A percentile compares a stretch with the other conserved stretches of the same genome.
Evolutionary conservation across 805 yeast species (phyloP).

Genomic region (Ogataea paraovalis): DNA sequence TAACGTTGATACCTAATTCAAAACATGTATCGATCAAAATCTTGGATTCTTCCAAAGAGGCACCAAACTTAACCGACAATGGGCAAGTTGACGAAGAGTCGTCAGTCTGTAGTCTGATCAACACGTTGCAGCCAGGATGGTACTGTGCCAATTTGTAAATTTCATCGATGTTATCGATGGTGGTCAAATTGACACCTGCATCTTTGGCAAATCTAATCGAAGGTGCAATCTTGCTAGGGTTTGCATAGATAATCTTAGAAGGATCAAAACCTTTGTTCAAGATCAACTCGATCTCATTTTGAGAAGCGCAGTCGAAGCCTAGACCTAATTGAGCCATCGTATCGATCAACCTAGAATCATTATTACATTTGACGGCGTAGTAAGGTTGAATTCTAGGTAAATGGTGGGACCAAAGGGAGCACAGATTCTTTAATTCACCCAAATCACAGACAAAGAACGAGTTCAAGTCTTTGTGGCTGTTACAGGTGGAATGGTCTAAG

Average conservation of each 20-base stretch:
- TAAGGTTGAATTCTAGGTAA: constrained; percentile 81
- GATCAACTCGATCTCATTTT: constrained; percentile 70
- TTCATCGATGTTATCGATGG: constrained; percentile 88
- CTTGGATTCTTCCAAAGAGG: constrained; percentile 52
- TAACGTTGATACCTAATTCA: constrained; percentile 56
- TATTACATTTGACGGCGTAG: constrained; percentile 95
- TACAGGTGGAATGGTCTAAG: constrained; percentile 7
- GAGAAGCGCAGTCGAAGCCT: constrained; percentile 92
- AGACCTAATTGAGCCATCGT: constrained; percentile 59
- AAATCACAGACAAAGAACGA: constrained; percentile 87
- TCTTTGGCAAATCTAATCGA: constrained; percentile 69
- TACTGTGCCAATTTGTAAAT: constrained; percentile 62
- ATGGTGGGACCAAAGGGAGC: constrained; percentile 54
- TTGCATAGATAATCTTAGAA: constrained; percentile 76
- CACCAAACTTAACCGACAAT: constrained; percentile 86
- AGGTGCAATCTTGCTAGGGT: constrained; percentile 89
- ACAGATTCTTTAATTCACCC: constrained; percentile 62
- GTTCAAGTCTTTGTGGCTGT: constrained; percentile 67
- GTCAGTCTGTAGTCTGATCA: constrained; percentile 84
- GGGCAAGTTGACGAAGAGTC: constrained; percentile 85
- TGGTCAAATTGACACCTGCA: constrained; percentile 61
- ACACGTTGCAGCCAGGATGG: constrained; percentile 67
- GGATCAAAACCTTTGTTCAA: constrained; percentile 61
- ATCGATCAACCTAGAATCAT: constrained; percentile 55
- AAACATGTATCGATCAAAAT: constrained; percentile 58